These are phyloP conservation scores for Borealophlyctis nickersoniae DNA, from an alignment of 192 early-diverging fungal genomes.

Conservation along the genomic window DNA sequence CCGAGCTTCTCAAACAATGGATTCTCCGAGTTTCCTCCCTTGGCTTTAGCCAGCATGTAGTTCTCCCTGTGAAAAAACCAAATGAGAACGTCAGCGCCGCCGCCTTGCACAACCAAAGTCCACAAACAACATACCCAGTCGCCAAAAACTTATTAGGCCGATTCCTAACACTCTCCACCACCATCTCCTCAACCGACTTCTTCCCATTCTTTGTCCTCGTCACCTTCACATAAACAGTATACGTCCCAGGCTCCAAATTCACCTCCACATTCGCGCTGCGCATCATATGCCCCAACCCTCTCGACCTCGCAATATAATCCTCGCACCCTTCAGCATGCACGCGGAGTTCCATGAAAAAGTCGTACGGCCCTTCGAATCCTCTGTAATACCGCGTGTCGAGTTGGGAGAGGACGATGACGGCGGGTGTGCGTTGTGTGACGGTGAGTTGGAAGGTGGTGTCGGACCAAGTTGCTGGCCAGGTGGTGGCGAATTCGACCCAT, in stretches of 20 bases:
- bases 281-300: background rate
- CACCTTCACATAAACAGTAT: background rate
- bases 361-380: conserved; percentile 12
- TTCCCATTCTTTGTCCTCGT: background rate
- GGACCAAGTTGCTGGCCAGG: conserved; percentile 10
- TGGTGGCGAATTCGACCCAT: conserved; percentile 17
- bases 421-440: conserved; percentile 1
- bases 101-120: too few species aligned
- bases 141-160: background rate
- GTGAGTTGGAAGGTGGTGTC: conserved; percentile 14
- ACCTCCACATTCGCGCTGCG: background rate
- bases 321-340: background rate
- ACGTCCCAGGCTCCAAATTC: conserved; percentile 1
- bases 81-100: background rate
- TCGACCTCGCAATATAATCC: background rate
- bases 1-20: background rate
- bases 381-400: conserved; percentile 27
- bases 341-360: conserved; percentile 2
- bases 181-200: background rate
- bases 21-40: background rate
- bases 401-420: conserved; percentile 22
- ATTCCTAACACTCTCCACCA: background rate
- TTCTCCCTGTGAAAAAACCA: background rate
- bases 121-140: too few species aligned
- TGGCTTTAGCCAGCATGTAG: background rate